phyloP scores from a whole-genome alignment of 805 yeast genomes.

The Cyberlindnera maritima region DNA sequence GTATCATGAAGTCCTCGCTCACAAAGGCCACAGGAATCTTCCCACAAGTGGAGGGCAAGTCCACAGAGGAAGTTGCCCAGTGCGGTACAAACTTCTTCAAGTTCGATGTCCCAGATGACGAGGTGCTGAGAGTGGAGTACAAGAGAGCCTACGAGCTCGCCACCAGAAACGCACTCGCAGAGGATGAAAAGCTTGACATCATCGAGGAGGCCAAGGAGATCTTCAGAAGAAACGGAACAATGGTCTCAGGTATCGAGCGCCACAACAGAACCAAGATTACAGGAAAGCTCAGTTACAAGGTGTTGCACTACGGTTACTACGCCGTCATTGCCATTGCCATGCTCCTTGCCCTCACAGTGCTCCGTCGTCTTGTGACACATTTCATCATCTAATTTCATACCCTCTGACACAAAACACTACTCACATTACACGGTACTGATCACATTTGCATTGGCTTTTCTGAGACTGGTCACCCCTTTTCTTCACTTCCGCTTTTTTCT shows the following conservation, averaged over 20 bases:
- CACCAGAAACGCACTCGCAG: constrained; percentile 69
- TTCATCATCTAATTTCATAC: background rate
- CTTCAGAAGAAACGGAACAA: constrained; percentile 57
- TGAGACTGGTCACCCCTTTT: background rate
- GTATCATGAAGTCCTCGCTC: constrained; percentile 64
- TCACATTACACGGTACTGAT: background rate
- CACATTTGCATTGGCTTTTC: background rate
- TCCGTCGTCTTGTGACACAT: constrained; percentile 32
- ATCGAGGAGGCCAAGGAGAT: constrained; percentile 66
- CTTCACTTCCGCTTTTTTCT: background rate
- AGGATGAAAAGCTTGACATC: constrained; percentile 65
- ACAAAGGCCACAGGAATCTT: constrained; percentile 67
- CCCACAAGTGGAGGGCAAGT: constrained; percentile 67
- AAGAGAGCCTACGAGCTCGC: constrained; percentile 76
- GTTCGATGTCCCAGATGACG: constrained; percentile 68
- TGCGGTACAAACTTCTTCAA: constrained; percentile 69
- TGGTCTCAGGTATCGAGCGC: constrained; percentile 64
- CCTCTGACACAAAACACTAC: background rate
- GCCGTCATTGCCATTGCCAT: constrained; percentile 35
- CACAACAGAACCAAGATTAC: constrained; percentile 60
- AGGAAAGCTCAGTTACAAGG: constrained; percentile 51
- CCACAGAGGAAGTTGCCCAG: constrained; percentile 58
- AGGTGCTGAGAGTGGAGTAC: constrained; percentile 59
- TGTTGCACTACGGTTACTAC: constrained; percentile 51
- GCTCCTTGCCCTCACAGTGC: constrained; percentile 30